Conservation (phyloP, 2,329 filamentous ascomycete species). For the Rutstroemia sp. region DNA sequence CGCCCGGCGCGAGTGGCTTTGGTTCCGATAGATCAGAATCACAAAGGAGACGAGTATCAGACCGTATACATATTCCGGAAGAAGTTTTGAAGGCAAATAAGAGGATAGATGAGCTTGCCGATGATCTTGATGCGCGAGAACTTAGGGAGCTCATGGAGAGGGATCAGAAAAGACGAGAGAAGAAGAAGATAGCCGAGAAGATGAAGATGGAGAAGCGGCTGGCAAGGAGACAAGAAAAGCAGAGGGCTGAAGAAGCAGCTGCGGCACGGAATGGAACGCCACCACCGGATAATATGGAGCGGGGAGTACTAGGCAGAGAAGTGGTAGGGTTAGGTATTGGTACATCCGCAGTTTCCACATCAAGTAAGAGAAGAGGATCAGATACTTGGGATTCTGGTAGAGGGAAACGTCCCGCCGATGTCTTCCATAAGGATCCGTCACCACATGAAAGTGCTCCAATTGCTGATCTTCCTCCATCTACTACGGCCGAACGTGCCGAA, state of each 20-base stretch:
- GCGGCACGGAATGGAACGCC: constrained; percentile 44
- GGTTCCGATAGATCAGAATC: constrained; percentile 36
- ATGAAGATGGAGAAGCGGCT: constrained; percentile 60
- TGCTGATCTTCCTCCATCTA: neutral
- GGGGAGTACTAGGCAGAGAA: constrained; percentile 54
- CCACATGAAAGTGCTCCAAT: neutral
- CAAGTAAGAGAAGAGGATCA: constrained; percentile 44
- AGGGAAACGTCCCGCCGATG: constrained; percentile 27
- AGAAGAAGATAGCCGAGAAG: constrained; percentile 61
- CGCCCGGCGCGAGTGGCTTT: constrained; percentile 36
- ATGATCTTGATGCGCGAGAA: constrained; percentile 77
- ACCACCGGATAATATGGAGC: constrained; percentile 49
- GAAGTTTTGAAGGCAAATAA: constrained; percentile 54
- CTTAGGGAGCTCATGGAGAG: constrained; percentile 85
- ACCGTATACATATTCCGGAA: constrained; percentile 50
- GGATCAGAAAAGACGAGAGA: constrained; percentile 72
- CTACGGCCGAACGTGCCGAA: constrained; percentile 19
- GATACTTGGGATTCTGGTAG: constrained; percentile 29
- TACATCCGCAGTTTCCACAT: constrained; percentile 49
- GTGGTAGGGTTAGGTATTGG: constrained; percentile 49
- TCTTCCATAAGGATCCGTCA: constrained; percentile 18
- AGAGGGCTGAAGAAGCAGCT: constrained; percentile 50
- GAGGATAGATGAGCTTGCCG: constrained; percentile 64
- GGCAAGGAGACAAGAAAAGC: constrained; percentile 59
- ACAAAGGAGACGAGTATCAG: constrained; percentile 43